phyloP scores from a whole-genome alignment of 129 eudicot genomes.

The Chrysanthemum makinoi region DNA sequence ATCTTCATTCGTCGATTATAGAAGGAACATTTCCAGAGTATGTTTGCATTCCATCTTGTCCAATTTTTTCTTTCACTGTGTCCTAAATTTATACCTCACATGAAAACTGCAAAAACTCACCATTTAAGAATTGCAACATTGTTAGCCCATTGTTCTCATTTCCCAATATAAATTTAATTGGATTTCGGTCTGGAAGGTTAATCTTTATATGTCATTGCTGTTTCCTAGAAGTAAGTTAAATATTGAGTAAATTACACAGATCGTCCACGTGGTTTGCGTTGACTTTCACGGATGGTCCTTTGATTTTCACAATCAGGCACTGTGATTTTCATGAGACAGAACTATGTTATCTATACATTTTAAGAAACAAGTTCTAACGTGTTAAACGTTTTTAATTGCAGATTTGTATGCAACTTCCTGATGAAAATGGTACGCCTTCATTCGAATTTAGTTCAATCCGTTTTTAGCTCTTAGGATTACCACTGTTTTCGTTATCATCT shows the following conservation, averaged over 20 bases:
- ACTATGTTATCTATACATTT: background rate
- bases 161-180: background rate
- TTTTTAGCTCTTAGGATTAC: background rate
- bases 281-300: too few species aligned
- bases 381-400: constrained; percentile 31
- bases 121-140: background rate
- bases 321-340: background rate
- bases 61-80: background rate
- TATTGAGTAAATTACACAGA: too few species aligned
- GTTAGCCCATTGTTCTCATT: background rate
- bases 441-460: background rate
- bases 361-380: constrained; percentile 2
- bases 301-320: background rate
- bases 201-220: background rate
- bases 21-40: constrained; percentile 88
- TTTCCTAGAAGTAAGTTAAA: background rate
- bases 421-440: constrained; percentile 64
- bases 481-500: background rate
- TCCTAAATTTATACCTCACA: constrained; percentile 15
- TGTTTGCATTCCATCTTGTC: constrained; percentile 23
- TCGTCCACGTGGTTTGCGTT: too few species aligned
- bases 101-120: background rate
- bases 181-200: constrained; percentile 12
- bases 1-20: constrained; percentile 86
- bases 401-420: constrained; percentile 83